Evolutionary conservation across 2,329 filamentous ascomycete species (phyloP).

Genomic region (Nothophoma quercina): DNA sequence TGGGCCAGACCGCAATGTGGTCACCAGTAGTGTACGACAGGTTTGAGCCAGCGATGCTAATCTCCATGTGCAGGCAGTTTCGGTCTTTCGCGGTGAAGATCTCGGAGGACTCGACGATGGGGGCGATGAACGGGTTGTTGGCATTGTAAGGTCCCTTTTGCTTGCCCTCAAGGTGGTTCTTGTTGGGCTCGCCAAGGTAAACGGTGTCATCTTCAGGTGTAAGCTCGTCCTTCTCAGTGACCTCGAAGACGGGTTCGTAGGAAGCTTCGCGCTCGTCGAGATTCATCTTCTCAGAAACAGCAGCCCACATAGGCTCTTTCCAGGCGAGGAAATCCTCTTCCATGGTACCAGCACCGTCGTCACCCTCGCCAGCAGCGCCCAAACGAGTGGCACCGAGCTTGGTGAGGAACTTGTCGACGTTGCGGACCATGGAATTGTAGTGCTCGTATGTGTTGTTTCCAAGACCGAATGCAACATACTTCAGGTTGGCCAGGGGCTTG

Average conservation of each 20-base stretch:
- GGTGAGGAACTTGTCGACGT: conserved; percentile 80
- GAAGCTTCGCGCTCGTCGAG: conserved; percentile 95
- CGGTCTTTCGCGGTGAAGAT: conserved; percentile 87
- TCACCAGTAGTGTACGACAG: conserved; percentile 95
- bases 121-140: conserved; percentile 96
- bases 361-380: conserved; percentile 89
- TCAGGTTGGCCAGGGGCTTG: conserved; percentile 79
- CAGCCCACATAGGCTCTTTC: conserved; percentile 99
- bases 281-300: conserved; percentile 80
- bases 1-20: conserved; percentile 97
- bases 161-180: conserved; percentile 86
- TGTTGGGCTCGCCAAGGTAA: conserved; percentile 95
- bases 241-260: conserved; percentile 90
- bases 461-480: conserved; percentile 93
- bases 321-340: conserved; percentile 98
- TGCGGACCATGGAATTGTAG: conserved; percentile 98
- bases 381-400: conserved; percentile 86
- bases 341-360: conserved; percentile 98
- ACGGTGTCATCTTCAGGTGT: conserved; percentile 79
- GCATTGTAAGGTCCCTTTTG: conserved; percentile 92
- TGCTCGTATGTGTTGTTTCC: conserved; percentile 99
- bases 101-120: conserved; percentile 89
- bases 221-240: conserved; percentile 78
- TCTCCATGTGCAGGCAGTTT: conserved; percentile 96
- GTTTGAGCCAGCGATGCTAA: conserved; percentile 89